phyloP scores from a whole-genome alignment of 176 grass and related monocot genomes.

The Dactylis glomerata region DNA sequence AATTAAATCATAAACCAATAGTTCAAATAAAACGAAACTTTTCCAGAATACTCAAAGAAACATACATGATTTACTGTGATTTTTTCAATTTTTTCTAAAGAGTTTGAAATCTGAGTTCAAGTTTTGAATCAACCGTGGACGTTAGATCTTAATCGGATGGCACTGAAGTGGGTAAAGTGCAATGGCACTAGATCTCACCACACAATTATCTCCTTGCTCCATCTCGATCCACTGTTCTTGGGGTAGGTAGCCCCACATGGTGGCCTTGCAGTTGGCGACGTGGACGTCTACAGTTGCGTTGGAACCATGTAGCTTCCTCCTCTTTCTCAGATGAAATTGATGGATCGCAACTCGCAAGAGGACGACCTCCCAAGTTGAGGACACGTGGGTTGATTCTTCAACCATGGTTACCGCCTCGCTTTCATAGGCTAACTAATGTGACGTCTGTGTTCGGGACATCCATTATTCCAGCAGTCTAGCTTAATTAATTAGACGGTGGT shows the following conservation, averaged over 20 bases:
- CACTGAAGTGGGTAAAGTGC: too few relatives aligned
- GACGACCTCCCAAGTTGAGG: background rate
- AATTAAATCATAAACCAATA: too few relatives aligned
- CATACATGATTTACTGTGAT: too few relatives aligned
- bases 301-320: background rate
- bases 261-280: background rate
- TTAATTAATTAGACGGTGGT: background rate
- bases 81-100: too few relatives aligned
- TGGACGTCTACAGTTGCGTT: background rate
- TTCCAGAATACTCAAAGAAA: too few relatives aligned
- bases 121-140: too few relatives aligned
- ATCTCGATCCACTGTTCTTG: background rate
- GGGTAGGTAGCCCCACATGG: conserved; percentile 24
- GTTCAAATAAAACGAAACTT: too few relatives aligned
- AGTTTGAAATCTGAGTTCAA: too few relatives aligned
- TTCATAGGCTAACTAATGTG: conserved; percentile 6
- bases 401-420: background rate
- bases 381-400: conserved; percentile 38
- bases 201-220: background rate
- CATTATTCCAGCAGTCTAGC: background rate
- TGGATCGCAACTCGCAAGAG: background rate
- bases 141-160: too few relatives aligned
- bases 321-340: background rate
- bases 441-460: background rate
- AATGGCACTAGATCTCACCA: too few relatives aligned